A percentile compares a stretch with the other conserved stretches of the same genome.
Evolutionary conservation across 2,329 filamentous ascomycete species (phyloP).

Genomic region (Herpomyces periplanetae): DNA sequence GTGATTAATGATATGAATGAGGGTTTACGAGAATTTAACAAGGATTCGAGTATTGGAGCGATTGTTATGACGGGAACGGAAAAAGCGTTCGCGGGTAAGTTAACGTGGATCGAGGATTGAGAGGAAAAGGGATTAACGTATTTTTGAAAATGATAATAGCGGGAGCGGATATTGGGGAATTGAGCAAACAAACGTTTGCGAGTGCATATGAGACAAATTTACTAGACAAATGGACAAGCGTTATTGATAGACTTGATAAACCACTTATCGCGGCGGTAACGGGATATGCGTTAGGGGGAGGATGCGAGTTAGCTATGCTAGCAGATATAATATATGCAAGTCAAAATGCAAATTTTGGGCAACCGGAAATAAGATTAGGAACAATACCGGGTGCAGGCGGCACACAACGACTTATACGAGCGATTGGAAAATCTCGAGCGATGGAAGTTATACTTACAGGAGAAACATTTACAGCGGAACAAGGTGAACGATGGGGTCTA

Average conservation of each 20-base stretch:
- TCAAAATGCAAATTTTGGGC: conserved; percentile 50
- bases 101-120: no score
- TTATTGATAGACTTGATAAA: conserved; percentile 54
- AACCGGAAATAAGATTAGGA: conserved; percentile 85
- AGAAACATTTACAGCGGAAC: conserved; percentile 36
- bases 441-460: conserved; percentile 79
- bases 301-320: conserved; percentile 92
- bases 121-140: no score
- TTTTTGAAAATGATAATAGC: conserved; percentile 10
- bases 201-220: conserved; percentile 61
- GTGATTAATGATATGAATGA: conserved; percentile 64
- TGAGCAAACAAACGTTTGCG: conserved; percentile 65
- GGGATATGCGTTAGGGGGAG: conserved; percentile 69
- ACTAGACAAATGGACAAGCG: conserved; percentile 68
- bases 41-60: conserved; percentile 24
- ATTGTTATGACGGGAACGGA: conserved; percentile 60
- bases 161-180: conserved; percentile 94
- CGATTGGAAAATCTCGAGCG: conserved; percentile 32
- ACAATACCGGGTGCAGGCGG: conserved; percentile 71
- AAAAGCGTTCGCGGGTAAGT: conserved; percentile 33
- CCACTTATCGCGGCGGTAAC: conserved; percentile 79
- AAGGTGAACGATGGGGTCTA: conserved; percentile 65
- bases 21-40: conserved; percentile 28
- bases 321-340: conserved; percentile 79
- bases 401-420: conserved; percentile 47